Percentiles rank a stretch among this genome's conserved stretches.
These are phyloP conservation scores for Pichia sp. DNA, from an alignment of 1,139 yeast species.

Conservation along the genomic window DNA sequence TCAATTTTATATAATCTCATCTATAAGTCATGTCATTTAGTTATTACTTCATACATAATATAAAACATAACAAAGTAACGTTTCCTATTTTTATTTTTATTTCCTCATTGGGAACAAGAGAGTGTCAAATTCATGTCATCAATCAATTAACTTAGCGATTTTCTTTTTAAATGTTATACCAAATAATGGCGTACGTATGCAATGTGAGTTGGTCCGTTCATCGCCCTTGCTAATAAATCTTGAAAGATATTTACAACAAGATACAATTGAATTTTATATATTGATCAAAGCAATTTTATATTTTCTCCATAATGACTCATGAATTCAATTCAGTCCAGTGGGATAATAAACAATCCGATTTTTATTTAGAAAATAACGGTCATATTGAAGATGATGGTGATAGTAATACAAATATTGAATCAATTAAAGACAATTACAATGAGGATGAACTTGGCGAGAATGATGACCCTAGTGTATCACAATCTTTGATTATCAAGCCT, in stretches of 20 bases:
- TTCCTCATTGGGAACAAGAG: neutral
- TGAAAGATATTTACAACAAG: neutral
- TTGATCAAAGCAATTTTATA: no score
- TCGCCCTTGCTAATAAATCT: neutral
- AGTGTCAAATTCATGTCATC: neutral
- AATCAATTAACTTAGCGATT: neutral
- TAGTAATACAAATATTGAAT: neutral
- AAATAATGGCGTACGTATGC: no score
- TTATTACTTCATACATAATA: neutral
- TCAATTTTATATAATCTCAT: no score
- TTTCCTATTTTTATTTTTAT: neutral
- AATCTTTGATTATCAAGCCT: neutral
- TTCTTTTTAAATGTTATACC: no score
- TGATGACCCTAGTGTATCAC: neutral
- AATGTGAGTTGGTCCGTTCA: no score
- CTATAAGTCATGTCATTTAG: neutral
- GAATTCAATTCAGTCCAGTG: constrained; percentile 54
- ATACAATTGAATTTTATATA: no score
- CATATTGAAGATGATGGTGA: neutral
- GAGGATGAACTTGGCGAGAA: no score
- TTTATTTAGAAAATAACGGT: neutral
- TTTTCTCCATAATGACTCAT: constrained; percentile 29
- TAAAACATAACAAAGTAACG: neutral
- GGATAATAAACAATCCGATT: constrained; percentile 40
- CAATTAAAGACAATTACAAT: neutral